These are phyloP conservation scores for Sclerotinia minor DNA, from an alignment of 2,329 filamentous ascomycete species.

Conservation along the genomic window DNA sequence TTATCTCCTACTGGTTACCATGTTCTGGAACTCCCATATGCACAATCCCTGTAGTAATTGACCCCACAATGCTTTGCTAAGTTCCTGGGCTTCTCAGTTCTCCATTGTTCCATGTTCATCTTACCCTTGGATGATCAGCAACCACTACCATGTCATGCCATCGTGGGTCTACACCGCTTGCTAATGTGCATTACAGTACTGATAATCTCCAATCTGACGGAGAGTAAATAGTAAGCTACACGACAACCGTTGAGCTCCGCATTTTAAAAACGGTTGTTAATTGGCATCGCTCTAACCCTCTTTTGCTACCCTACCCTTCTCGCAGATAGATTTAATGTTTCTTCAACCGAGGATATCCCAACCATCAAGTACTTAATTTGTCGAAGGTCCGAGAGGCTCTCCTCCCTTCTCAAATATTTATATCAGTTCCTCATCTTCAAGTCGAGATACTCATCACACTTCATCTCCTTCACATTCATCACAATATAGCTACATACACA, in stretches of 20 bases:
- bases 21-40: conserved; percentile 17
- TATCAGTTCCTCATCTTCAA: conserved; percentile 20
- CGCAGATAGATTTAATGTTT: conserved; percentile 6
- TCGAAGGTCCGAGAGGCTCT: neutral
- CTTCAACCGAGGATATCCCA: conserved; percentile 5
- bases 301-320: conserved; percentile 7
- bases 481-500: neutral
- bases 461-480: neutral
- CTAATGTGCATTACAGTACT: conserved; percentile 23
- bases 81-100: conserved; percentile 11
- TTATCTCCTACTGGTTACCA: conserved; percentile 22
- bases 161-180: conserved; percentile 24
- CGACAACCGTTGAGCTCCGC: conserved; percentile 24
- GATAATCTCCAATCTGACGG: conserved; percentile 20
- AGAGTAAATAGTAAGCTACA: conserved; percentile 12
- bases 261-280: conserved; percentile 21
- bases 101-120: conserved; percentile 19
- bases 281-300: conserved; percentile 16
- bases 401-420: conserved; percentile 16
- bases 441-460: conserved; percentile 6
- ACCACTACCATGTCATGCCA: conserved; percentile 22
- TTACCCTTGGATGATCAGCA: conserved; percentile 22
- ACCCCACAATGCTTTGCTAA: conserved; percentile 22
- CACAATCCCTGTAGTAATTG: conserved; percentile 4
- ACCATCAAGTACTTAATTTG: conserved; percentile 2